phyloP scores from a whole-genome alignment of 345 rosid genomes.

The Turritis glabra region DNA sequence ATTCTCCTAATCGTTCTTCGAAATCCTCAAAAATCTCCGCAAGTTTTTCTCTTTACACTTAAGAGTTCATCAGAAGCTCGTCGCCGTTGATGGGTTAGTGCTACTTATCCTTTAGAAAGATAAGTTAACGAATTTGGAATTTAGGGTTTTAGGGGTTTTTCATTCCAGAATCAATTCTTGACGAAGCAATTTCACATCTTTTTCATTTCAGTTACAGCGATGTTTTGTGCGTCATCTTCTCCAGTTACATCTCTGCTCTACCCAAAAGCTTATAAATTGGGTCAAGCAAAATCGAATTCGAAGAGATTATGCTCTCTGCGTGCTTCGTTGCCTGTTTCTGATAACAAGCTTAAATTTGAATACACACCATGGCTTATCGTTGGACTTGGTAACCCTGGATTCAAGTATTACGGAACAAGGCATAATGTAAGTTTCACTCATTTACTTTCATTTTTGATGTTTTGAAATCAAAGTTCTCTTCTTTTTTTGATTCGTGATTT shows the following conservation, averaged over 20 bases:
- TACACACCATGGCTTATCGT: slow-evolving; percentile 74
- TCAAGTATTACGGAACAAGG: slow-evolving; percentile 71
- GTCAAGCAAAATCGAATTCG: neutral
- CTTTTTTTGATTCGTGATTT: neutral
- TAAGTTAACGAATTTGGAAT: neutral
- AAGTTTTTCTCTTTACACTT: neutral
- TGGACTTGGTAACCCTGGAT: slow-evolving; percentile 94
- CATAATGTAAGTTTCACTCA: slow-evolving; percentile 58
- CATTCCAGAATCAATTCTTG: neutral
- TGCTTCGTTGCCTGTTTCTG: slow-evolving; percentile 27
- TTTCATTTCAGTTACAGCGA: neutral
- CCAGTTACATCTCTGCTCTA: slow-evolving; percentile 5
- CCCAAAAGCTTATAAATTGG: slow-evolving; percentile 12
- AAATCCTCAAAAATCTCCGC: neutral
- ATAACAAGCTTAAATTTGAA: slow-evolving; percentile 21
- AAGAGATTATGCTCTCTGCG: slow-evolving; percentile 14
- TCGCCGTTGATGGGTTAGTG: slow-evolving; percentile 14
- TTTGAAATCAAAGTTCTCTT: neutral
- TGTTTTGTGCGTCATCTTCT: slow-evolving; percentile 25
- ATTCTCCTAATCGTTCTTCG: neutral
- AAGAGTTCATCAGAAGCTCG: neutral
- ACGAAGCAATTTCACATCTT: neutral
- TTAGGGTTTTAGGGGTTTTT: neutral
- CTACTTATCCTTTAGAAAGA: neutral
- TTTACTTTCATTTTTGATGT: neutral